Conservation (phyloP, 2,329 filamentous ascomycete genomes). For the Epichloe festucae region DNA sequence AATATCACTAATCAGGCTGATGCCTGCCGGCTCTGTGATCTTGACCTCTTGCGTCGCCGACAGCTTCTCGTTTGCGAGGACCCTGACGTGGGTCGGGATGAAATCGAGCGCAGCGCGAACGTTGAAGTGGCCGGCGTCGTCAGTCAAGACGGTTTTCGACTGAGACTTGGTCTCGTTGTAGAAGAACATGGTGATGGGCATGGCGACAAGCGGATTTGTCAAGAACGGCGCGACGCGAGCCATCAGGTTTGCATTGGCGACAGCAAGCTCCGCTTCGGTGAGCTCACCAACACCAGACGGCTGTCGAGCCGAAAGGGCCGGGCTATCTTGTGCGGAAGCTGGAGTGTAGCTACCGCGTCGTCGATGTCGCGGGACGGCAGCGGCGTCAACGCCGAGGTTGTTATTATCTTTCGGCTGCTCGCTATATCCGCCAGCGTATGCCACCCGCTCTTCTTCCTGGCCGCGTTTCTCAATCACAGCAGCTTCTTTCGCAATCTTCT, state of each 20-base stretch:
- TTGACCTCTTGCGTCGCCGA: constrained; percentile 68
- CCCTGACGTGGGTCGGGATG: constrained; percentile 75
- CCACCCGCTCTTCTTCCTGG: constrained; percentile 56
- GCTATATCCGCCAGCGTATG: constrained; percentile 60
- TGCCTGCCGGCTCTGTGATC: constrained; percentile 63
- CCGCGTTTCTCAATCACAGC: constrained; percentile 63
- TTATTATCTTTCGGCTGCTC: constrained; percentile 43
- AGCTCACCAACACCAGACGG: constrained; percentile 40
- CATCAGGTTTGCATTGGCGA: constrained; percentile 81
- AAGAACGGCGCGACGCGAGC: constrained; percentile 80
- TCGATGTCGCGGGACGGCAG: constrained; percentile 15
- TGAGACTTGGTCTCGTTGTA: constrained; percentile 77
- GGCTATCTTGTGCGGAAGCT: constrained; percentile 30
- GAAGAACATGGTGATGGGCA: constrained; percentile 85
- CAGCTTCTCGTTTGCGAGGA: constrained; percentile 74
- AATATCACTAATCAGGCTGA: constrained; percentile 93
- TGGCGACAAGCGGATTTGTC: constrained; percentile 63
- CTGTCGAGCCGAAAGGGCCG: constrained; percentile 25
- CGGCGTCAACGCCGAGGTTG: constrained; percentile 12
- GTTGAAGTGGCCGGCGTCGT: constrained; percentile 80
- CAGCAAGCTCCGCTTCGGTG: constrained; percentile 59
- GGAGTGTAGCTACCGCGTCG: constrained; percentile 23
- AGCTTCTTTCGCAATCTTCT: constrained; percentile 61
- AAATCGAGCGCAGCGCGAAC: constrained; percentile 75
- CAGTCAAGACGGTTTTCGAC: constrained; percentile 72